Evolutionary conservation across 1,284 basidiomycete species (phyloP), one percentile per base, ranked within the genome.

Genomic region (Sanghuangporus sanghuang): DNA sequence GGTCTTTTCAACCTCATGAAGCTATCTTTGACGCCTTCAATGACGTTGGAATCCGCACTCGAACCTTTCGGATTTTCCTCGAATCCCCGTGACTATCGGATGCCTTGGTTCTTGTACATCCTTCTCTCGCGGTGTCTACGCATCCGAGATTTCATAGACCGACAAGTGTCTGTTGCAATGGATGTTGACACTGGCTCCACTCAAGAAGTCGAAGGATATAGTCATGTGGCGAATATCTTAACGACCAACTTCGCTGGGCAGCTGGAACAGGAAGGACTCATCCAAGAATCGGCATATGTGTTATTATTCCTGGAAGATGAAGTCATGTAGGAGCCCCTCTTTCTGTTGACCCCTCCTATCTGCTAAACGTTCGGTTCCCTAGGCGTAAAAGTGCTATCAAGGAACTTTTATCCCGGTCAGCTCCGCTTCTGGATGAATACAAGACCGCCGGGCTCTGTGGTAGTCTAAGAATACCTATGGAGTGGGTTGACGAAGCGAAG

Each of bases 61-160:
- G 84, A 78, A 66, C 90, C 95, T 0, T 78, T 87, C 38, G 91
- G 90, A 42, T 94, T 92, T 70, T 85, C 88, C 0, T 76, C 90
- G 0, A 90, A 87, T 11, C 89, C 90, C 0, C 75, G 86, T 21
- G 95, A 97, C 74, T 89, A 87, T 72, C 86, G 93, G 11, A 78
- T 98, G 61, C 83, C 92, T 7, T 99, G 96, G 96, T 95, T 98
- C 75, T 73, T 98, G 36, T 98, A 96, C 73, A 85, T 95, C 64
- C 78, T 98, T 39, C 79, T 99, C 32, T 90, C 94, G 3, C 85
- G 89, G 27, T 91, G 91, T 59, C 84, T 98, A 73, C 81, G 87
- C 48, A 77, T 90, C 56, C 84, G 95, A 32, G 95, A 98, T 73
- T 92, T 97, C 67, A 83, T 85, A 40, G 96, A 98, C 73, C 84